Evolutionary conservation across 2,329 filamentous ascomycete species (phyloP).

Genomic region (Pseudocercospora macadamiae): DNA sequence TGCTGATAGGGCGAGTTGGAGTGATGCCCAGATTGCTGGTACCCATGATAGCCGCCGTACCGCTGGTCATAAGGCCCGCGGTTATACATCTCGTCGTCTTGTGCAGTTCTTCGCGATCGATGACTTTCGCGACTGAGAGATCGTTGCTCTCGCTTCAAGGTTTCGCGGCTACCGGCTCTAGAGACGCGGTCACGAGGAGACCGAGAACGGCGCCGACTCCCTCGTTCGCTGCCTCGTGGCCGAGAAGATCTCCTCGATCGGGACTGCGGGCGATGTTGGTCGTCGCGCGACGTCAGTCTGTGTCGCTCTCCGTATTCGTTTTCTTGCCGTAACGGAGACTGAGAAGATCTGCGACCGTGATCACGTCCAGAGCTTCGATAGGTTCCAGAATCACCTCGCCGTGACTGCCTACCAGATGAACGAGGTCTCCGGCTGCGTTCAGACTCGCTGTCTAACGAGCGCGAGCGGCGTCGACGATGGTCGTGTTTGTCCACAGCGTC

Average conservation of each 20-base stretch:
- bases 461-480: slow-evolving; percentile 46
- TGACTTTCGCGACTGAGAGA: slow-evolving; percentile 33
- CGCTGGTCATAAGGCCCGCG: slow-evolving; percentile 35
- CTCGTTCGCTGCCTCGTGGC: slow-evolving; percentile 12
- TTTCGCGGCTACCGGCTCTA: slow-evolving; percentile 23
- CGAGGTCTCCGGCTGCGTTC: slow-evolving; percentile 33
- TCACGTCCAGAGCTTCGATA: slow-evolving; percentile 17
- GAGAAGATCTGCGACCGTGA: slow-evolving; percentile 21
- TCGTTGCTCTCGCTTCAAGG: slow-evolving; percentile 15
- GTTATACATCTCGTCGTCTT: slow-evolving; percentile 37
- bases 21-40: slow-evolving; percentile 47
- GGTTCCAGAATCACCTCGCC: slow-evolving; percentile 15
- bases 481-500: slow-evolving; percentile 41
- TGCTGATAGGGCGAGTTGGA: slow-evolving; percentile 58
- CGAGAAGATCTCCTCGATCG: slow-evolving; percentile 10
- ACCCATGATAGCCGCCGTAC: slow-evolving; percentile 52
- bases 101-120: slow-evolving; percentile 22
- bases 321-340: slow-evolving; percentile 26
- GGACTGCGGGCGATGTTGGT: slow-evolving; percentile 8
- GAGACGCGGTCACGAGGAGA: slow-evolving; percentile 21
- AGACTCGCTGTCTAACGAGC: slow-evolving; percentile 42
- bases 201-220: slow-evolving; percentile 23
- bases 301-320: slow-evolving; percentile 4
- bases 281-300: slow-evolving; percentile 12
- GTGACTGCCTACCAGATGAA: slow-evolving; percentile 35